Evolutionary conservation across 2,329 filamentous ascomycete species (phyloP), one percentile per base, ranked within the genome.

Genomic region (Phaeosphaeria sp.): DNA sequence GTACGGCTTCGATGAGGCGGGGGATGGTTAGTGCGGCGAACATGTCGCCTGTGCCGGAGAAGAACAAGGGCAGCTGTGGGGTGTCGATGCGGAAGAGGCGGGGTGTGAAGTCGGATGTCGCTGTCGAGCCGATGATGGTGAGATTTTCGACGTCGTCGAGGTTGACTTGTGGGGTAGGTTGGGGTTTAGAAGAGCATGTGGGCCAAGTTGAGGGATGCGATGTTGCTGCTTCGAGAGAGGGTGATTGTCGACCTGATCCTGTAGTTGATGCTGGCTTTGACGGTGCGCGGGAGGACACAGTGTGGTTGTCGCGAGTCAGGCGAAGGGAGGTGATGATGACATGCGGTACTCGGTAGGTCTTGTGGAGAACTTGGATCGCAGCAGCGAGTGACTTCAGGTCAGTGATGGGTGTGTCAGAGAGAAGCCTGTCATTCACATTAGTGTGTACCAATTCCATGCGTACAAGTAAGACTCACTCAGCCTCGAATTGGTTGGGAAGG

Each of bases 31-130:
- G 84, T 7, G 94, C 94, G 27, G 93, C 94, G 74, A 99, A 98
- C 94, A 99, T 97, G 80, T 99, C 95, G 47, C 95, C 95, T 0
- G 96, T 98, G 42, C 95, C 95, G 68, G 91, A 93, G 79, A 98
- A 99, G 83, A 95, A 97, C 79, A 93, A 91, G 73, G 97, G 91
- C 58, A 97, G 89, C 25, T 90, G 87, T 0, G 94, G 93, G 55
- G 97, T 92, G 55, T 91, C 87, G 70, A 98, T 89, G 70, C 90
- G 89, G 83, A 98, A 99, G 51, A 94, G 84, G n/a, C 95, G 89
- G 0, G 94, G 88, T 43, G 82, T 83, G 63, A 87, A 86, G 53
- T 83, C 79, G 1, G 82, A 82, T 2, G 85, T 88, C 73, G 88
- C 89, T 18, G 89, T 92, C 11, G 91, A 93, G 55, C 93, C 93